Conservation (phyloP, 768 basidiomycete species). For the Krasilnikovozyma curviuscula region DNA sequence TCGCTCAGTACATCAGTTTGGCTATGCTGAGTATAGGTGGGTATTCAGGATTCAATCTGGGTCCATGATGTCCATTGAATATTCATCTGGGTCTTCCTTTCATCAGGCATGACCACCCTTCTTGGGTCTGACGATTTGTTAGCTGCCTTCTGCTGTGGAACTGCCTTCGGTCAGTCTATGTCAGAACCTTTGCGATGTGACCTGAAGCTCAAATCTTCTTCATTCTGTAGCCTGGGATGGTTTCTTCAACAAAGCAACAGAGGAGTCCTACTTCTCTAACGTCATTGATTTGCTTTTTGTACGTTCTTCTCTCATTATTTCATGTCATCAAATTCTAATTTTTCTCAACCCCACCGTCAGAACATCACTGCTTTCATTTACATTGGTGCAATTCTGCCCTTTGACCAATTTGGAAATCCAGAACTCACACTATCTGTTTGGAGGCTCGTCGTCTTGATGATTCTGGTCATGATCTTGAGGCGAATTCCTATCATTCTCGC, state of each 20-base stretch:
- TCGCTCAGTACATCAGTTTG: slow-evolving; percentile 45
- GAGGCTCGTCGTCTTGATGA: slow-evolving; percentile 63
- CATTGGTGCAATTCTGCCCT: slow-evolving; percentile 96
- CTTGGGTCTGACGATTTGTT: slow-evolving; percentile 86
- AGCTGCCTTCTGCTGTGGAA: slow-evolving; percentile 83
- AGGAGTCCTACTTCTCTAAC: slow-evolving; percentile 84
- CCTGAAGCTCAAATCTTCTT: neutral
- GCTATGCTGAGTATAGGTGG: slow-evolving; percentile 25
- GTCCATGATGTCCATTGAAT: neutral
- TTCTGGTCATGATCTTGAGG: slow-evolving; percentile 62
- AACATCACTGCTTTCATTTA: slow-evolving; percentile 21
- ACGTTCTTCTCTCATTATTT: neutral
- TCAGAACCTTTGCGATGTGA: neutral
- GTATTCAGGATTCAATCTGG: neutral
- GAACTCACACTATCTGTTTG: slow-evolving; percentile 54
- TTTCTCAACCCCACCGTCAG: neutral
- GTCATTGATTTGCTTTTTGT: slow-evolving; percentile 73
- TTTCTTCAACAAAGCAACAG: slow-evolving; percentile 49
- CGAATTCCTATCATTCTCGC: slow-evolving; percentile 67
- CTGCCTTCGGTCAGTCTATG: slow-evolving; percentile 66
- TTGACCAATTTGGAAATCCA: slow-evolving; percentile 50
- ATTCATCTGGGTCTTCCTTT: slow-evolving; percentile 54
- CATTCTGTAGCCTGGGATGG: slow-evolving; percentile 13
- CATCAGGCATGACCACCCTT: slow-evolving; percentile 63
- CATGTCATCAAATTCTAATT: neutral